These are phyloP conservation scores for Blastobotrys robertii DNA, from an alignment of 805 yeast genomes.

Conservation along the genomic window DNA sequence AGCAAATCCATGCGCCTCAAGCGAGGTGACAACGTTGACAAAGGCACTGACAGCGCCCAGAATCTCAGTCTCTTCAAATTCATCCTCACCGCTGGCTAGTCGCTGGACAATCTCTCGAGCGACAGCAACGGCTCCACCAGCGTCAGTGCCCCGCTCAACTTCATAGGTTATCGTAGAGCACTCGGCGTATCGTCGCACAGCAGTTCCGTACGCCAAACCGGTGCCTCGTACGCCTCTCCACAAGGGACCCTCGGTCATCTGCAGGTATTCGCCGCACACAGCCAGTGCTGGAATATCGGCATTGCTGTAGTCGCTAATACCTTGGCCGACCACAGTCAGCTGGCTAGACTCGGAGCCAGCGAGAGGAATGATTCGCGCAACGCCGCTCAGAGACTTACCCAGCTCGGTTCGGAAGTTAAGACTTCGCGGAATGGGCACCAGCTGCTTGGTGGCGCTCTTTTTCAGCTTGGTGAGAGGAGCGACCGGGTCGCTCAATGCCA, in stretches of 20 bases:
- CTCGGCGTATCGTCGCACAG: constrained; percentile 48
- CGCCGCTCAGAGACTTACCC: constrained; percentile 43
- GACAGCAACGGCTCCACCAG: constrained; percentile 45
- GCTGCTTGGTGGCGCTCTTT: constrained; percentile 37
- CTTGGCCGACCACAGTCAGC: constrained; percentile 46
- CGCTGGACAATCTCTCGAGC: constrained; percentile 57
- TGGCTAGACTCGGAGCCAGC: constrained; percentile 83
- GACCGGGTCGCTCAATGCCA: constrained; percentile 44
- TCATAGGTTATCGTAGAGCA: constrained; percentile 55
- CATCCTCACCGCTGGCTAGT: constrained; percentile 42
- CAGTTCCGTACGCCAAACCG: constrained; percentile 88
- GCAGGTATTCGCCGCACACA: constrained; percentile 65
- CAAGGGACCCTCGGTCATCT: constrained; percentile 90
- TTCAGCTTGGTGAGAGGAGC: constrained; percentile 15
- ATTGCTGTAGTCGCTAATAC: constrained; percentile 46
- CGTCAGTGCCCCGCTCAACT: constrained; percentile 79
- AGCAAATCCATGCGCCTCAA: constrained; percentile 51
- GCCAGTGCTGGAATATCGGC: constrained; percentile 61
- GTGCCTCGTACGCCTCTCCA: constrained; percentile 95
- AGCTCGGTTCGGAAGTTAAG: constrained; percentile 42
- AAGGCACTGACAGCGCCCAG: constrained; percentile 70
- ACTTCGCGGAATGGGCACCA: constrained; percentile 30
- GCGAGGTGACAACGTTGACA: constrained; percentile 60
- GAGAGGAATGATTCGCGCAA: constrained; percentile 56
- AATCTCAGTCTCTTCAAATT: constrained; percentile 49